Evolutionary conservation across 805 yeast genomes (phyloP), one percentile per base, ranked within the genome.

Genomic region (Candida verbasci): DNA sequence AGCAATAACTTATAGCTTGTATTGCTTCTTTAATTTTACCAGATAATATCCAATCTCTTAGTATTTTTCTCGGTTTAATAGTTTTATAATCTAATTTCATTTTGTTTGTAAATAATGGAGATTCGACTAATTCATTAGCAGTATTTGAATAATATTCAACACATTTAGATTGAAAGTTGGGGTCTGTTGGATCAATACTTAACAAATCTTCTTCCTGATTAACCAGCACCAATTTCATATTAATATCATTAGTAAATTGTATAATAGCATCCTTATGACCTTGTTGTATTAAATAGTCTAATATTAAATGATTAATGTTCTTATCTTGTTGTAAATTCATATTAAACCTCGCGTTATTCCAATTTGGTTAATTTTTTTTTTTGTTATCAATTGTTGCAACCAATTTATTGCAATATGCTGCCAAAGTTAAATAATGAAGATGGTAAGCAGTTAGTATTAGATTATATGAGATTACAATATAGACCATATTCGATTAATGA

Each of bases 211-310:
- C 10, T n/a, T 29, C 8, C 4, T n/a, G 3, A 5, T 17, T 4
- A 5, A 8, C 26, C 5, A 22, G 27, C 9, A 12, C 21, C 6
- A 43, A 37, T 8, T 52, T 54, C 3, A 70, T 49, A 16, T 70
- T 68, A 3, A 76, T 56, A 45, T 84, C 93, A 37, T 64, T 62
- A 3, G 86, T 73, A 61, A 85, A 78, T 30, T 70, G 68, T 10
- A 62, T 40, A 1, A 86, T 83, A 0, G 94, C 80, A 10, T 78
- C 71, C 41, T 79, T 80, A 52, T 83, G 82, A 0, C 93, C 94
- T 59, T 86, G 89, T 35, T 78, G 76, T 10, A 87, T 75, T 42
- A 87, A 72, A 56, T 83, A 86, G 60, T 84, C 80, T 53, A 86
- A 67, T 9, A 87, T 70, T 39, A 86, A 53, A 32, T 64, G 63